Conservation (phyloP, 208 protist genomes). For the Acanthamoeba polyphaga region DNA sequence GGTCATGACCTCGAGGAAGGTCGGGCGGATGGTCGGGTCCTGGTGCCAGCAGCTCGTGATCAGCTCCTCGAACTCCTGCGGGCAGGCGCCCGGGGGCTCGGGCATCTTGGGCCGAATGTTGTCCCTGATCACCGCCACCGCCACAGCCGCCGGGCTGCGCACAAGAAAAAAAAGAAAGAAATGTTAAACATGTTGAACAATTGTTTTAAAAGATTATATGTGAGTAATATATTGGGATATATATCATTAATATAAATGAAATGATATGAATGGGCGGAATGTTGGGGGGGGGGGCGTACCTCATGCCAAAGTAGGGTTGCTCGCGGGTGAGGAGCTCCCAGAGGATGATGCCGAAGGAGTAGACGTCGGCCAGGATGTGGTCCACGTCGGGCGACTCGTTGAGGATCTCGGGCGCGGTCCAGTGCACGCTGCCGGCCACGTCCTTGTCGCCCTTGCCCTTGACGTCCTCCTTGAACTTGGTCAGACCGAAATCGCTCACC, state of each 20-base stretch:
- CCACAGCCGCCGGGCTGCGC: constrained; percentile 35
- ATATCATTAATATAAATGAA: too few relatives aligned
- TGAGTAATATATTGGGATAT: too few relatives aligned
- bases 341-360: constrained; percentile 66
- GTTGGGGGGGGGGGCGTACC: too few relatives aligned
- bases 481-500: constrained; percentile 74
- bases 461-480: constrained; percentile 68
- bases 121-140: constrained; percentile 49
- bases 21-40: constrained; percentile 48
- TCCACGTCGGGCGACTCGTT: constrained; percentile 19
- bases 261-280: too few relatives aligned
- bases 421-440: constrained; percentile 28
- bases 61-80: constrained; percentile 32
- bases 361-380: constrained; percentile 46
- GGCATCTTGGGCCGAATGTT: constrained; percentile 20
- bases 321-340: constrained; percentile 68
- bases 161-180: not conserved
- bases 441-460: constrained; percentile 46
- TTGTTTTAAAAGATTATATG: too few relatives aligned
- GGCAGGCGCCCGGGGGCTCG: not conserved
- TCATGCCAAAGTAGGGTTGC: constrained; percentile 67
- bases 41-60: constrained; percentile 66
- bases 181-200: not conserved
- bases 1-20: constrained; percentile 72
- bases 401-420: constrained; percentile 64